Conservation (phyloP, 306 rosid genomes). For the Senna siamea region DNA sequence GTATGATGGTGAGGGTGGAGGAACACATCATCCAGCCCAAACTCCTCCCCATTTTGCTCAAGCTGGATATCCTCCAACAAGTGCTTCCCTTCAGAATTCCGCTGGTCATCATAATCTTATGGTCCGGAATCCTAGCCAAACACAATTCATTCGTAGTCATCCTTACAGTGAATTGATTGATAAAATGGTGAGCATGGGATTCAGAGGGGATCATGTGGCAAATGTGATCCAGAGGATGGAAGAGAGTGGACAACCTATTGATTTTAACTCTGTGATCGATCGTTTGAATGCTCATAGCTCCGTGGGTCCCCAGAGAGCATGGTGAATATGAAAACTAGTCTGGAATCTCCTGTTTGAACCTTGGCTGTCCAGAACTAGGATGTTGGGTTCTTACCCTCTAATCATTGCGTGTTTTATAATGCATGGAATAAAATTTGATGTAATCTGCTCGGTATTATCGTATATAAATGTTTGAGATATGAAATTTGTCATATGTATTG, state of each 20-base stretch:
- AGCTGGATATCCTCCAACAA: conserved; percentile 73
- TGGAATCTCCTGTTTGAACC: conserved; percentile 16
- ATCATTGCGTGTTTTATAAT: conserved; percentile 86
- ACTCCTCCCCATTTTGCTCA: conserved; percentile 63
- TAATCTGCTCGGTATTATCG: conserved; percentile 46
- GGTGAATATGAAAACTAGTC: conserved; percentile 59
- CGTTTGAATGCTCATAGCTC: conserved; percentile 74
- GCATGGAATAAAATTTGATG: conserved; percentile 83
- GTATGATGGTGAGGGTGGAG: conserved; percentile 83
- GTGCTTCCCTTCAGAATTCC: conserved; percentile 68
- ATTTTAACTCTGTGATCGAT: conserved; percentile 89
- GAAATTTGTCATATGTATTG: neutral
- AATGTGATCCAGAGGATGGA: conserved; percentile 97
- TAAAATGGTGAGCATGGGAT: conserved; percentile 85
- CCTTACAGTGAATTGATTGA: conserved; percentile 85
- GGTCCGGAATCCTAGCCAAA: conserved; percentile 62
- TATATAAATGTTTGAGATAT: conserved; percentile 41
- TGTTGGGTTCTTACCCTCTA: conserved; percentile 7
- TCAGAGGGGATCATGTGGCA: conserved; percentile 74
- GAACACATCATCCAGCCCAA: conserved; percentile 65
- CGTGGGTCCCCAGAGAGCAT: conserved; percentile 71
- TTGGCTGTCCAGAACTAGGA: neutral
- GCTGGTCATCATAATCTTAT: conserved; percentile 47
- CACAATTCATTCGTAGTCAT: conserved; percentile 64
- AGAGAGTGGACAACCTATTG: conserved; percentile 83